Percentiles rank a stretch among this genome's conserved stretches.
Conservation (phyloP, 768 basidiomycete genomes). For the Boletus tomentosulus region DNA sequence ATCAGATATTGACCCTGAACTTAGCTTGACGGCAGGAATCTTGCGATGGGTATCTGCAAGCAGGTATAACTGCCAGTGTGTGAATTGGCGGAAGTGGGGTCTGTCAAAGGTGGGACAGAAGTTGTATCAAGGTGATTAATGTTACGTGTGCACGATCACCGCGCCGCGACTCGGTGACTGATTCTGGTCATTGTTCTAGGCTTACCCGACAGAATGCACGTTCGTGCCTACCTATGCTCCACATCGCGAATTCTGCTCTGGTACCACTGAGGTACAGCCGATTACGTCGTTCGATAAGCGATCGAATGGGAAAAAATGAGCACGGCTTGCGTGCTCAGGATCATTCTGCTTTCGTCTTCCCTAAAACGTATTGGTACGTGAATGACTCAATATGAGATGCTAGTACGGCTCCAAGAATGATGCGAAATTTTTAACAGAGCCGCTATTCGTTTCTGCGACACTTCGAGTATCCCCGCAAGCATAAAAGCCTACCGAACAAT, state of each 20-base stretch:
- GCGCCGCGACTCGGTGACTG: no score
- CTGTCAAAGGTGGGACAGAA: no score
- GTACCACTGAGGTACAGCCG: not conserved
- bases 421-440: not conserved
- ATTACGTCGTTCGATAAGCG: constrained; percentile 12
- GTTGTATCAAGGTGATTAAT: no score
- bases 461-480: not conserved
- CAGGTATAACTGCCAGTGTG: no score
- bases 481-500: constrained; percentile 6
- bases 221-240: not conserved
- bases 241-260: no score
- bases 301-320: not conserved
- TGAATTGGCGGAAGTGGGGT: no score
- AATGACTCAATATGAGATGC: not conserved
- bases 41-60: no score
- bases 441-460: not conserved
- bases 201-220: not conserved
- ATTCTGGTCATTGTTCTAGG: not conserved
- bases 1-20: no score
- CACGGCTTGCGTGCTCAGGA: not conserved
- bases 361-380: not conserved
- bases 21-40: no score
- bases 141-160: no score
- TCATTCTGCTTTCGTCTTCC: constrained; percentile 1
- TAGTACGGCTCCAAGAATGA: not conserved